A percentile compares a stretch with the other conserved stretches of the same genome.
phyloP scores from a whole-genome alignment of 352 stramenopile genomes.

The Phytophthora kernoviae region DNA sequence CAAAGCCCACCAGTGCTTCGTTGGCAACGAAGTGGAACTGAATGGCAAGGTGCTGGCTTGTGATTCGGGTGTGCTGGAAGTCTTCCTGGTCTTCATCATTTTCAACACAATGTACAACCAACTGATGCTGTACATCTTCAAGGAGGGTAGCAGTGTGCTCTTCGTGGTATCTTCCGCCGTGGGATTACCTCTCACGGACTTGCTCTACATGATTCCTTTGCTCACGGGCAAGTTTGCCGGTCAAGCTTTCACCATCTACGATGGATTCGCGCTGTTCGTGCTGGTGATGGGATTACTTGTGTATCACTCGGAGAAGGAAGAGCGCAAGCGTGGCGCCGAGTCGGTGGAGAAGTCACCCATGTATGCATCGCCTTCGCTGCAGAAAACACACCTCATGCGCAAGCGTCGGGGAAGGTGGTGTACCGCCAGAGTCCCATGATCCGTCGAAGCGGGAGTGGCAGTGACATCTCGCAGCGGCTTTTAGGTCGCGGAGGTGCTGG shows the following conservation, averaged over 20 bases:
- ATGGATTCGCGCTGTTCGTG: constrained; percentile 88
- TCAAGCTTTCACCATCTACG: constrained; percentile 87
- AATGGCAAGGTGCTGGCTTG: constrained; percentile 61
- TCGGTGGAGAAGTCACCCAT: constrained; percentile 87
- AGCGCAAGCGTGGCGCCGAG: constrained; percentile 55
- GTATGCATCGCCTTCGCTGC: constrained; percentile 83
- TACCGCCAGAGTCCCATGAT: constrained; percentile 86
- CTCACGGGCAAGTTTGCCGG: constrained; percentile 70
- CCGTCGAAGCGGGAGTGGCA: constrained; percentile 46
- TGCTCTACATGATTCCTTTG: constrained; percentile 85
- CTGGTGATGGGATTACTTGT: constrained; percentile 86
- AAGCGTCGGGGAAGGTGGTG: constrained; percentile 81
- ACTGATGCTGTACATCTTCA: constrained; percentile 91
- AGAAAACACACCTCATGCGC: constrained; percentile 85
- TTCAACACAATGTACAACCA: constrained; percentile 91
- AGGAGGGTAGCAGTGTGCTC: constrained; percentile 87
- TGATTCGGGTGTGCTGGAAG: constrained; percentile 68
- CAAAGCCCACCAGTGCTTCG: constrained; percentile 78
- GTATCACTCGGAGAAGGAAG: constrained; percentile 90
- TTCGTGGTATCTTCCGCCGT: constrained; percentile 89
- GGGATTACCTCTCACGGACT: constrained; percentile 78
- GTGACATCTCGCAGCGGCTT: constrained; percentile 64
- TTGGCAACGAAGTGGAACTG: constrained; percentile 72
- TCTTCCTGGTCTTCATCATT: constrained; percentile 86
- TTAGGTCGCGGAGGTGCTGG: constrained; percentile 44